Percentiles rank a stretch among this genome's conserved stretches.
These are phyloP conservation scores for Annona cherimola DNA, from an alignment of 164 flowering plant species.

Conservation along the genomic window DNA sequence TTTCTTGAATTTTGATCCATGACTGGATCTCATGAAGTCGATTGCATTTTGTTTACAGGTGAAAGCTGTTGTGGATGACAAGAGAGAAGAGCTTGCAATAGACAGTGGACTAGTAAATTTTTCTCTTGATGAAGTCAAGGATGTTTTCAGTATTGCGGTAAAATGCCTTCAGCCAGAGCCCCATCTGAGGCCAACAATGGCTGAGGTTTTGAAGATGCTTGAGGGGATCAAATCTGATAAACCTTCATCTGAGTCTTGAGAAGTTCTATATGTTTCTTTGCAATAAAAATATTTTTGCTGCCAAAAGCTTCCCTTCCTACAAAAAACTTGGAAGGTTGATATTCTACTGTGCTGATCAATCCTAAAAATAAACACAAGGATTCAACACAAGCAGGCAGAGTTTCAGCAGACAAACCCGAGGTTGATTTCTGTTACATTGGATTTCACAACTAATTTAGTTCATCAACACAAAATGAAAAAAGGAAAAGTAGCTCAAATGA, in stretches of 20 bases:
- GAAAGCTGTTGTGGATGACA: slow-evolving; percentile 56
- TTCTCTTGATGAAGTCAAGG: slow-evolving; percentile 53
- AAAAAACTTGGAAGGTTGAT: background rate
- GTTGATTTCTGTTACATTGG: too few relatives aligned
- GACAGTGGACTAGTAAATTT: slow-evolving; percentile 44
- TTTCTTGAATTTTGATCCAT: background rate
- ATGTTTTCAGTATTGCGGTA: slow-evolving; percentile 53
- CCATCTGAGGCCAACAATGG: slow-evolving; percentile 78
- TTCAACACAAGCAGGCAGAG: background rate
- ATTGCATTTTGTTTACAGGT: slow-evolving; percentile 42
- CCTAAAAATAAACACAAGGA: background rate
- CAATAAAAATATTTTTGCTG: background rate
- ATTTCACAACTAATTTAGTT: background rate
- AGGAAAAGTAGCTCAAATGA: background rate
- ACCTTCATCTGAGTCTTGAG: slow-evolving; percentile 17
- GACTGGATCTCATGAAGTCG: background rate
- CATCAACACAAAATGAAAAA: too few relatives aligned
- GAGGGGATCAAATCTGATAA: slow-evolving; percentile 48
- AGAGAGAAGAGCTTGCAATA: slow-evolving; percentile 62
- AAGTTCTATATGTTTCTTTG: background rate
- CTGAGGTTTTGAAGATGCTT: slow-evolving; percentile 79
- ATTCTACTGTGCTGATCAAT: background rate
- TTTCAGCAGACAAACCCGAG: too few relatives aligned
- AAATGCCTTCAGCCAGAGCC: slow-evolving; percentile 85
- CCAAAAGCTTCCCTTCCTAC: background rate